Conservation (phyloP, 108 stramenopile species). For the Cyclotella kingstonii region DNA sequence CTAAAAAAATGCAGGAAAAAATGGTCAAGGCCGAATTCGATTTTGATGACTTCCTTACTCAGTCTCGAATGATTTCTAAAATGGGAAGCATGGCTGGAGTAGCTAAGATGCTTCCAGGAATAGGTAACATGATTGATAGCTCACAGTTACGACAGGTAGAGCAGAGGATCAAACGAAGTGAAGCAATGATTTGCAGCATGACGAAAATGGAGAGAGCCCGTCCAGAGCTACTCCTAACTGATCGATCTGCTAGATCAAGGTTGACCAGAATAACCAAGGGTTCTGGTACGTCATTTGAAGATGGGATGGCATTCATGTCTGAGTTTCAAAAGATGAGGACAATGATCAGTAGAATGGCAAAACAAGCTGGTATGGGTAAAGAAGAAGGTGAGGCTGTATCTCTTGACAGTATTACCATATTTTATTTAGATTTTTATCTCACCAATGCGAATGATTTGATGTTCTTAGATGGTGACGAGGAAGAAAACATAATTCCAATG, state of each 20-base stretch:
- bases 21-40: constrained; percentile 88
- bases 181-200: constrained; percentile 91
- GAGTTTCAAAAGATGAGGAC: constrained; percentile 96
- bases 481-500: constrained; percentile 46
- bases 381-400: background rate
- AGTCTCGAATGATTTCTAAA: constrained; percentile 78
- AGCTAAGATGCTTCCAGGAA: constrained; percentile 95
- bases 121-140: constrained; percentile 72
- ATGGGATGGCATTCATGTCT: constrained; percentile 76
- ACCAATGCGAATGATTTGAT: background rate
- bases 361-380: constrained; percentile 61
- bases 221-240: constrained; percentile 84
- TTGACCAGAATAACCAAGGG: constrained; percentile 83
- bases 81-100: constrained; percentile 90
- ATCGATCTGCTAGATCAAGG: constrained; percentile 70
- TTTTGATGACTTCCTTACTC: constrained; percentile 92
- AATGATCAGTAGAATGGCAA: constrained; percentile 94
- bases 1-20: constrained; percentile 78
- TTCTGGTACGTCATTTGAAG: constrained; percentile 67
- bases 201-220: constrained; percentile 84
- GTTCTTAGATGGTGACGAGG: constrained; percentile 18
- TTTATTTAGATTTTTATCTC: background rate
- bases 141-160: constrained; percentile 71
- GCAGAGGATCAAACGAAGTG: constrained; percentile 72
- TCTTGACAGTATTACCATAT: background rate